Evolutionary conservation across 78 protist species (phyloP).

Genomic region (Thecamonas trahens): DNA sequence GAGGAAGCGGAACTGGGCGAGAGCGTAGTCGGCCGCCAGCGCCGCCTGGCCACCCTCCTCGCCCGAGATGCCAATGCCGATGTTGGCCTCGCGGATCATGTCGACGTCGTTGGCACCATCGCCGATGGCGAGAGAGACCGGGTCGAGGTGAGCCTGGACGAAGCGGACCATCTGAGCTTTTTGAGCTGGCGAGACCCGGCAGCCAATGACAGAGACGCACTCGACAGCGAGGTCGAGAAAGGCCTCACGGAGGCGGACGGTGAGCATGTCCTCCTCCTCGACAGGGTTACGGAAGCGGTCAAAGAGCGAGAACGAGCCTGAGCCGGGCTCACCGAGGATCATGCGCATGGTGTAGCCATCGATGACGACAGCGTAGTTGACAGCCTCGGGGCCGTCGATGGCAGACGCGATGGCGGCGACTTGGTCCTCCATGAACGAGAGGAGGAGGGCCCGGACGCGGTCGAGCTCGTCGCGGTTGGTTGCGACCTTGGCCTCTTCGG

Average conservation of each 20-base stretch:
- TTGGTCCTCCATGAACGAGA: background rate
- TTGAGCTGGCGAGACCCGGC: slow-evolving; percentile 74
- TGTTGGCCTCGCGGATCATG: slow-evolving; percentile 71
- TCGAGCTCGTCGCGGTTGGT: background rate
- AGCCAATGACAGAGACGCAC: slow-evolving; percentile 50
- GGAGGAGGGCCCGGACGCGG: background rate
- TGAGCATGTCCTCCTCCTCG: background rate
- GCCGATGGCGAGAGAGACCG: slow-evolving; percentile 75
- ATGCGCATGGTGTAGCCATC: no score
- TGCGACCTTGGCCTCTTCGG: background rate
- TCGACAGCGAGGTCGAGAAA: background rate
- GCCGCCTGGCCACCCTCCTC: slow-evolving; percentile 79
- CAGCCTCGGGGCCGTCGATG: background rate
- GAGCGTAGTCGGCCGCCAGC: slow-evolving; percentile 69
- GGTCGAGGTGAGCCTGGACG: slow-evolving; percentile 21
- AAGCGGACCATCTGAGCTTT: slow-evolving; percentile 44
- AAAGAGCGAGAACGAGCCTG: no score
- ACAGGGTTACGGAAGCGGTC: no score
- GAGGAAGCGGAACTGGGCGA: slow-evolving; percentile 80
- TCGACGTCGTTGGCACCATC: slow-evolving; percentile 89
- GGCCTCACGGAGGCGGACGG: background rate
- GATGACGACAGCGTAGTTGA: no score
- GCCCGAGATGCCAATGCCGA: slow-evolving; percentile 90
- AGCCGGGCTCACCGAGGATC: no score
- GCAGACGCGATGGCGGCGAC: background rate